phyloP scores from a whole-genome alignment of 2,329 filamentous ascomycete species.

The Aspergillus oerlinghausenensis region DNA sequence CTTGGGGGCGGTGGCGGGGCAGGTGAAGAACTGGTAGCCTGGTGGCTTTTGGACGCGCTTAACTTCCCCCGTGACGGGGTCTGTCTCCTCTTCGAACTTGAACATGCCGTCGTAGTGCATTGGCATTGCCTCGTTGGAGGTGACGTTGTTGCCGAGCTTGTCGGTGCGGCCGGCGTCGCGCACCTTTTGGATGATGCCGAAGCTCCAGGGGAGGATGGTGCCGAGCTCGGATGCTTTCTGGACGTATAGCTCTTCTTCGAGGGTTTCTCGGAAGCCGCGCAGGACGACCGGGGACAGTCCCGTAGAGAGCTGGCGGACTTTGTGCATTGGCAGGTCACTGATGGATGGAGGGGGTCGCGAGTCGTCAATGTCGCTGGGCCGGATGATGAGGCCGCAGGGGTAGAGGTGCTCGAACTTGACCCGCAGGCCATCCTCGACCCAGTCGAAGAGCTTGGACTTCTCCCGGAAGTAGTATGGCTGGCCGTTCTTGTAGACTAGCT shows the following conservation, averaged over 20 bases:
- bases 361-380: slow-evolving; percentile 18
- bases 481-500: slow-evolving; percentile 45
- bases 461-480: slow-evolving; percentile 50
- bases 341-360: slow-evolving; percentile 20
- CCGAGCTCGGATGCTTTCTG: slow-evolving; percentile 47
- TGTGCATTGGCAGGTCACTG: slow-evolving; percentile 19
- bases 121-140: slow-evolving; percentile 53
- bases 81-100: slow-evolving; percentile 44
- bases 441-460: slow-evolving; percentile 43
- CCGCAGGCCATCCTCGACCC: slow-evolving; percentile 31
- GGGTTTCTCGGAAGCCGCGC: slow-evolving; percentile 49
- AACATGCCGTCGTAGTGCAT: slow-evolving; percentile 57
- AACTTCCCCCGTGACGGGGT: slow-evolving; percentile 38
- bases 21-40: slow-evolving; percentile 52
- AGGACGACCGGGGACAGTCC: slow-evolving; percentile 51
- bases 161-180: slow-evolving; percentile 46
- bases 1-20: slow-evolving; percentile 40
- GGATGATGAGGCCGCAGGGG: slow-evolving; percentile 27
- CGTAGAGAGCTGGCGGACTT: slow-evolving; percentile 41
- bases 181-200: slow-evolving; percentile 49
- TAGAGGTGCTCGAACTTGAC: slow-evolving; percentile 47
- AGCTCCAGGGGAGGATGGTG: slow-evolving; percentile 49
- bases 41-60: slow-evolving; percentile 43
- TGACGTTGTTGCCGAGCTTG: slow-evolving; percentile 49
- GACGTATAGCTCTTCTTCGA: slow-evolving; percentile 43